Evolutionary conservation across 1,284 basidiomycete genomes (phyloP), one percentile per base, ranked within the genome.

Genomic region (Taiwanofungus camphoratus): DNA sequence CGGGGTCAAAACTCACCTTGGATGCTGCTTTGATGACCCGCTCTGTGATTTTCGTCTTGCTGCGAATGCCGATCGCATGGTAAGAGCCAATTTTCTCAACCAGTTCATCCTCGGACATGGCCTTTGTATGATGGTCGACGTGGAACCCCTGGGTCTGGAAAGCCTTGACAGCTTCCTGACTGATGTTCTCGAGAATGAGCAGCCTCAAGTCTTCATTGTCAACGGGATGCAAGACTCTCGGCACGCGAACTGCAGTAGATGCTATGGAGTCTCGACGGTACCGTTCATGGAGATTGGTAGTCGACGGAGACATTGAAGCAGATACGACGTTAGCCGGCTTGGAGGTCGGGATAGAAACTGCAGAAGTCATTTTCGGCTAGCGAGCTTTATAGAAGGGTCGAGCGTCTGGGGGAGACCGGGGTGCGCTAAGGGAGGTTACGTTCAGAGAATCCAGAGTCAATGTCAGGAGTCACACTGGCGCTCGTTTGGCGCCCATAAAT

Each of bases 11-110:
- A 44, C 70, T 42, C 57, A 82, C 90, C 73, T 90, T 90, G 37
- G 80, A 68, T 19, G 89, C 89, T 22, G 89, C 87, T 56, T 88
- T 84, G 61, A 99, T 81, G 20, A 98, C 89, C 35, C 81, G 81
- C 45, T 86, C 78, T 2, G 95, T 98, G 54, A 99, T 88, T 68
- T 90, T 96, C 45, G 96, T 99, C 70, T 99, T 99, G 71, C 87
- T 91, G 42, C 95, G 83, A 65, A 99, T 99, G 51, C 95, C 95
- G 54, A 99, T 83, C 47, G 87, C 95, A 62, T 97, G 91, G 70
- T 98, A 99, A 4, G 77, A 69, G 41, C 85, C 82, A 41, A 97
- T 89, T 62, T 86, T 91, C 45, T 84, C 74, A 24, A 96, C 67
- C 47, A 99, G 87, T 71, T 99, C 94, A 33, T 89, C 86, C 71